Percentiles rank a stretch among this genome's conserved stretches.
These are phyloP conservation scores for Podospora tetraspora DNA, from an alignment of 495 filamentous ascomycete genomes.

Conservation along the genomic window DNA sequence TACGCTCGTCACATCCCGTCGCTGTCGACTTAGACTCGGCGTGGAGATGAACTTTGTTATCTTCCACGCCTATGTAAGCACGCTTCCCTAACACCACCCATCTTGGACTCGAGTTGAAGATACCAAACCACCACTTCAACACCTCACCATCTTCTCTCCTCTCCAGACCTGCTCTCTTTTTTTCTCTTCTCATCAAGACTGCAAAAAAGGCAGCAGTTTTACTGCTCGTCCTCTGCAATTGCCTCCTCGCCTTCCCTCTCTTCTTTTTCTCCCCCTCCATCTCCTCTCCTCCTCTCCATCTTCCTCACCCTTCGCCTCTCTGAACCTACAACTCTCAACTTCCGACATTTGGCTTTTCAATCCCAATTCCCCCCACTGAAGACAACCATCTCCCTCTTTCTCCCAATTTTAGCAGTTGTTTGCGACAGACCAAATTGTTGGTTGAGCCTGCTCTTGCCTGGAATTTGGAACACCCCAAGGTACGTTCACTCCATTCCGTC, in stretches of 20 bases:
- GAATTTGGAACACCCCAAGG: not conserved
- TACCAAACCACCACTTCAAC: not conserved
- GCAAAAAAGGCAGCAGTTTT: not conserved
- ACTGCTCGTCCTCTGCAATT: not conserved
- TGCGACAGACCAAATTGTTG: not conserved
- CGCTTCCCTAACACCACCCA: not conserved
- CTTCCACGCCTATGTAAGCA: not conserved
- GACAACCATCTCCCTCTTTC: not conserved
- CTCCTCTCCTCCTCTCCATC: not conserved
- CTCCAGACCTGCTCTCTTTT: not conserved
- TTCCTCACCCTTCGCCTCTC: not conserved
- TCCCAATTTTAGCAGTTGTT: not conserved
- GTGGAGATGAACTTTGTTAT: constrained; percentile 23
- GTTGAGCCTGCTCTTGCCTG: not conserved
- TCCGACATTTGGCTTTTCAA: too few species aligned
- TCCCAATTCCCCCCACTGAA: not conserved
- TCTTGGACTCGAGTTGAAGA: not conserved
- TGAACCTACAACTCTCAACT: not conserved
- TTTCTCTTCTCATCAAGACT: not conserved
- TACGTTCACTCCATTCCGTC: not conserved
- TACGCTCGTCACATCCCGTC: not conserved
- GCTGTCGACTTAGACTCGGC: not conserved
- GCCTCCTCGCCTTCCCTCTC: constrained; percentile 1
- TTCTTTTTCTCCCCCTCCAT: not conserved
- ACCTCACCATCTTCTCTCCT: not conserved